Percentiles rank a stretch among this genome's conserved stretches.
Evolutionary conservation across 108 stramenopile species (phyloP).

Genomic region (Skeletonema grethae): DNA sequence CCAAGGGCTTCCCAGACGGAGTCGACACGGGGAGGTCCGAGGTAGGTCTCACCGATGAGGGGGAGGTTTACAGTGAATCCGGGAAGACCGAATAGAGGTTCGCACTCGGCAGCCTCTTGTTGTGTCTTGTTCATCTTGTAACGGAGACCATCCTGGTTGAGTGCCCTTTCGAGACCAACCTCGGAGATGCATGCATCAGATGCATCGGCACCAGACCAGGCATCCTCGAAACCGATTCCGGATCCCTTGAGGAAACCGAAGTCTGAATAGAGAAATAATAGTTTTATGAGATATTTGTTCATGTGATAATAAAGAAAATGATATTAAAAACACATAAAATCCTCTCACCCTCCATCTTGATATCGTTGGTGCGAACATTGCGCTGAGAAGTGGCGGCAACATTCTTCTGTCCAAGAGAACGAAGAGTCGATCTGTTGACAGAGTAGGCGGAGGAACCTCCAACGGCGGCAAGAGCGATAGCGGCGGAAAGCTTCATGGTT

Average conservation of each 20-base stretch:
- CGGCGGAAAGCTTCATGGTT: slow-evolving; percentile 71
- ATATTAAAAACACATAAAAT: background rate
- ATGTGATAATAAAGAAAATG: slow-evolving; percentile 18
- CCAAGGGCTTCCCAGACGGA: slow-evolving; percentile 87
- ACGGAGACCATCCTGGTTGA: slow-evolving; percentile 87
- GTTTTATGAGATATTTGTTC: background rate
- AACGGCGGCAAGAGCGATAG: slow-evolving; percentile 53
- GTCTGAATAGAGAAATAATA: slow-evolving; percentile 44
- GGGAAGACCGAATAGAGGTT: slow-evolving; percentile 66
- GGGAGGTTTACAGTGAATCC: slow-evolving; percentile 82
- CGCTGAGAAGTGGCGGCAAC: slow-evolving; percentile 37
- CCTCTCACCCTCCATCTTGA: slow-evolving; percentile 85
- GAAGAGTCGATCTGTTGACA: slow-evolving; percentile 62
- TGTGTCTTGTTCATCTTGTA: slow-evolving; percentile 85
- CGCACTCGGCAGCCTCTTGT: slow-evolving; percentile 77
- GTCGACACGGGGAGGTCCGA: slow-evolving; percentile 87
- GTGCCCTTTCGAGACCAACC: slow-evolving; percentile 69
- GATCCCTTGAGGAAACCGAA: slow-evolving; percentile 84
- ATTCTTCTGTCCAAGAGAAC: slow-evolving; percentile 64
- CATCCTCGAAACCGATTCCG: slow-evolving; percentile 71
- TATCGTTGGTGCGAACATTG: slow-evolving; percentile 45
- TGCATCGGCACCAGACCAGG: slow-evolving; percentile 65
- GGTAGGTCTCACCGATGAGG: slow-evolving; percentile 83
- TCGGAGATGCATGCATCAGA: slow-evolving; percentile 70
- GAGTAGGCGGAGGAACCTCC: slow-evolving; percentile 67